These are phyloP conservation scores for Diplodia scrobiculata DNA, from an alignment of 2,329 filamentous ascomycete genomes.

Conservation along the genomic window DNA sequence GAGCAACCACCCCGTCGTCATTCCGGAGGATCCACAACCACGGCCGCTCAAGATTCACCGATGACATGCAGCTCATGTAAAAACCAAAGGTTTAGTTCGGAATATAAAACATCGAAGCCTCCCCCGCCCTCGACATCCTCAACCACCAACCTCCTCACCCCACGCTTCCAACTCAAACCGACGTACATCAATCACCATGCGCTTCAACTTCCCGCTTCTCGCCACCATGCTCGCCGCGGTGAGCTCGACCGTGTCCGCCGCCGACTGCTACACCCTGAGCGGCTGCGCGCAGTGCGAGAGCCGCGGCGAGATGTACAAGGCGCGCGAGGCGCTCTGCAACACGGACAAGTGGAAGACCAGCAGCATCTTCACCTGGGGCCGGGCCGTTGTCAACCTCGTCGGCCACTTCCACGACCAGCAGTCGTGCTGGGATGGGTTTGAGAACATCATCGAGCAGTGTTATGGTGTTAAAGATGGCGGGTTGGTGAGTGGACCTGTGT, in stretches of 20 bases:
- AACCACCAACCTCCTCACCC: too few relatives aligned
- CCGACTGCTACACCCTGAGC: not conserved
- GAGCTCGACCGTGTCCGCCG: not conserved
- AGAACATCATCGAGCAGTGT: not conserved
- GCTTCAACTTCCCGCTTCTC: not conserved
- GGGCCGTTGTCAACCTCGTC: not conserved
- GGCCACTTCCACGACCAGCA: not conserved
- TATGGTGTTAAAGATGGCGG: not conserved
- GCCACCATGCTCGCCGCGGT: not conserved
- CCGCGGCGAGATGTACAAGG: not conserved
- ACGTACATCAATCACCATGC: not conserved
- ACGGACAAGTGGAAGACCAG: not conserved
- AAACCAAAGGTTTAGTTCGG: fast-evolving
- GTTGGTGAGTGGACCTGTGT: not conserved
- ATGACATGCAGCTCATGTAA: too few relatives aligned
- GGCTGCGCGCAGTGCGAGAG: not conserved
- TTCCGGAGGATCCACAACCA: too few relatives aligned
- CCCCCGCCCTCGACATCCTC: too few relatives aligned
- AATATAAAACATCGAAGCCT: too few relatives aligned
- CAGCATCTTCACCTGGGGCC: not conserved
- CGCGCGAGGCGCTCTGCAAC: not conserved
- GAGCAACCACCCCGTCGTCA: too few relatives aligned
- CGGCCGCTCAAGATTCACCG: too few relatives aligned
- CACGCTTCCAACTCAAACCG: too few relatives aligned
- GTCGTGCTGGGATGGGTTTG: not conserved